A percentile compares a stretch with the other conserved stretches of the same genome.
Evolutionary conservation across 169 alveolate genomes (phyloP).

Genomic region (Plasmodium knowlesi): DNA sequence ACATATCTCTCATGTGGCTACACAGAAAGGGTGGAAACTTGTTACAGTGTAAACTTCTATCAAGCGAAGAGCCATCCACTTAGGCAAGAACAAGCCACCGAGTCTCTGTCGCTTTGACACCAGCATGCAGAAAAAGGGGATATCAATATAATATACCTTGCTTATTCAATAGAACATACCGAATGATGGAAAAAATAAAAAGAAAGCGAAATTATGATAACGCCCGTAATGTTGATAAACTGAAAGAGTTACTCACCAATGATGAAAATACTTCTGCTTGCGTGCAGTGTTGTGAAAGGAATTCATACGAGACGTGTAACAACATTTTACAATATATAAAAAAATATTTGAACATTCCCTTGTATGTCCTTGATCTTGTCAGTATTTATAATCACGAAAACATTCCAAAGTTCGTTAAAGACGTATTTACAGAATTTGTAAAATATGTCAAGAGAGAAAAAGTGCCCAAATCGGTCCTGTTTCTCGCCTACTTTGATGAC

Average conservation of each 20-base stretch:
- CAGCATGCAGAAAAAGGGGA: background rate
- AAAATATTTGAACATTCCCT: constrained; percentile 11
- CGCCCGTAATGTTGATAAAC: background rate
- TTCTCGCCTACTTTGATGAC: constrained; percentile 67
- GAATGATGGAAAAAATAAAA: background rate
- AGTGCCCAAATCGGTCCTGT: constrained; percentile 12
- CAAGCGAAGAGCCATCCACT: background rate
- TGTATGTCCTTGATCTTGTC: constrained; percentile 43
- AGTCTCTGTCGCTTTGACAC: background rate
- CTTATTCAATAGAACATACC: background rate
- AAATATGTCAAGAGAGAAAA: constrained; percentile 51
- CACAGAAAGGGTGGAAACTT: background rate
- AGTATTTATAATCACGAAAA: constrained; percentile 59
- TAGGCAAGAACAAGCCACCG: background rate
- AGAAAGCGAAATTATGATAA: background rate
- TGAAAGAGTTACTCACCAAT: constrained; percentile 13
- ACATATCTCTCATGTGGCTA: background rate
- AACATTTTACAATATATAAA: constrained; percentile 39
- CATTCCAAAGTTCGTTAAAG: constrained; percentile 46
- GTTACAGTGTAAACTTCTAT: background rate
- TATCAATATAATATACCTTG: background rate
- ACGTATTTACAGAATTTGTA: constrained; percentile 39
- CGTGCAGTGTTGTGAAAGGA: constrained; percentile 26
- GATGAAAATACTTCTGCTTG: constrained; percentile 11
- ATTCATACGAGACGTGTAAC: constrained; percentile 61